Base-by-base conservation (phyloP, 805 yeast species). In the Isabelozyma rhagii region DNA sequence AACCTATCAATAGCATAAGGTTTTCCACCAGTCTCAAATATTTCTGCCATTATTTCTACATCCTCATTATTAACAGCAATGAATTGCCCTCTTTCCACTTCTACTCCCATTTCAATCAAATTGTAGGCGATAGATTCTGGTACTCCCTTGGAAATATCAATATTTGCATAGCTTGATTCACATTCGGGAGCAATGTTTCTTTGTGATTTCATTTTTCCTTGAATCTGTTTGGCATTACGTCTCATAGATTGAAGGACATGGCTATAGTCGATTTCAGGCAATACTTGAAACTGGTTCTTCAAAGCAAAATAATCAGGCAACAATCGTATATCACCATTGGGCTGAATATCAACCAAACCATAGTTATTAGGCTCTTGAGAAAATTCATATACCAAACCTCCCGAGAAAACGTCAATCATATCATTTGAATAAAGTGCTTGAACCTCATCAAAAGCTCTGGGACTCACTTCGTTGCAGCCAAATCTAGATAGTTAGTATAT, bases 391-490 rank as follows among this genome's bases (percentile, higher is more conserved):
- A 87, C 89, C 46, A 89, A 69, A 0, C 96, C 97, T 7, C 97
- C 97, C 49, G 89, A 80, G 61, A 92, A 89, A 1, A 83, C 86
- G 11, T 77, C 77, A 25, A 83, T 72, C 97, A 92, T 91, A 41
- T 81, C 81, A 8, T 70, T 64, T 0, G 96, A 85, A 60, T 82
- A 89, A 18, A 92, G 71, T 2, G 89, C 74, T 15, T 73, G 75
- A 25, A 90, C 80, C 63, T 92, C 97, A 41, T 85, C 89, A 67
- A 92, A 92, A 5, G 68, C 57, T 53, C 97, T 79, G 2, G 97
- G 97, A 25, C 73, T 67, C 2, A 91, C 85, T 52, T 82, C 84
- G 61, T 91, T 91, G 68, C 97, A 91, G 5, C 97, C 97, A 69
- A 67, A 73, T 47, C 69, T 66, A 39, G 21, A 45, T 42, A 34